Evolutionary conservation across 768 basidiomycete species (phyloP).

Genomic region (Tylopilus intermedius): DNA sequence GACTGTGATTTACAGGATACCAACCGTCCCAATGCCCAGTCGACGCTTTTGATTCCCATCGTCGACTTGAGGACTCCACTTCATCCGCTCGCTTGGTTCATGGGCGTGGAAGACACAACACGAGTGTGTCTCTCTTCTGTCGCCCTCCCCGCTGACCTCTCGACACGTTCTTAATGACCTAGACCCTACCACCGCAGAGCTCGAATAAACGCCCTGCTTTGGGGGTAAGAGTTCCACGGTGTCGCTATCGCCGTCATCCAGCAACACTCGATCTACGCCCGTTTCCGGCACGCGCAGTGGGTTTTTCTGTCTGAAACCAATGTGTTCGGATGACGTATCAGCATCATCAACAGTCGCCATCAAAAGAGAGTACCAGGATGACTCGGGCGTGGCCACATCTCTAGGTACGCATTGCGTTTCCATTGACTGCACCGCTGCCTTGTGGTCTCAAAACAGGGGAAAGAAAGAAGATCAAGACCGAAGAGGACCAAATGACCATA

Average conservation of each 20-base stretch:
- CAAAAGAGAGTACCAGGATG: constrained; percentile 17
- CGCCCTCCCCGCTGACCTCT: not conserved
- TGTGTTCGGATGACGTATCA: not conserved
- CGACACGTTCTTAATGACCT: not conserved
- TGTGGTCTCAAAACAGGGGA: not conserved
- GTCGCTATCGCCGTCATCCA: not conserved
- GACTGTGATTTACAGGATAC: constrained; percentile 2
- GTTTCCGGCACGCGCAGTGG: not conserved
- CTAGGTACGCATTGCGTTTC: constrained; percentile 2
- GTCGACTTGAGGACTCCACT: not conserved
- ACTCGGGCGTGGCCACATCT: not conserved
- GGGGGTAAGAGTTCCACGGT: not conserved
- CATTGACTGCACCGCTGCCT: not conserved
- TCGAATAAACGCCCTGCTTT: constrained; percentile 5
- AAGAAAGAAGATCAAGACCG: constrained; percentile 16
- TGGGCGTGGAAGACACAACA: not conserved
- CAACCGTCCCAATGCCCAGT: constrained; percentile 13
- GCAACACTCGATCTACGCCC: not conserved
- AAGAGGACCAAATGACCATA: constrained; percentile 5
- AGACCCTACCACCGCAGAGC: not conserved
- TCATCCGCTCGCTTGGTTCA: not conserved
- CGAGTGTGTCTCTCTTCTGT: not conserved
- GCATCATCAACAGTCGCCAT: not conserved
- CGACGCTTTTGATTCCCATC: constrained; percentile 8
- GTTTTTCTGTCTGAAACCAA: not conserved